Percentiles rank a stretch among this genome's conserved stretches.
Conservation (phyloP, 2,329 filamentous ascomycete genomes). For the Alternaria panax region DNA sequence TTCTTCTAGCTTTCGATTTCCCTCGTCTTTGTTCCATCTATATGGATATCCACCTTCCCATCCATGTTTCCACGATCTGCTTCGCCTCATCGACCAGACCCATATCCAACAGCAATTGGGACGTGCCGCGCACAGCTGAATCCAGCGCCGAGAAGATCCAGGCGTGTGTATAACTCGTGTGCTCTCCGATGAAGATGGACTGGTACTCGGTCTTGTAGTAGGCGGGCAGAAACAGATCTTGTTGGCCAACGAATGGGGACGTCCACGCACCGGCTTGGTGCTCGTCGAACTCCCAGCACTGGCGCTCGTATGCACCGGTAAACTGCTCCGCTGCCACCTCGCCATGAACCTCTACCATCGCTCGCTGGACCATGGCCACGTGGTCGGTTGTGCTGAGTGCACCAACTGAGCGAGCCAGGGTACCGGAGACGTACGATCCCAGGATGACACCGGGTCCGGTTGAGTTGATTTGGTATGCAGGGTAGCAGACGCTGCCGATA, state of each 20-base stretch:
- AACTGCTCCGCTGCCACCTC: constrained; percentile 66
- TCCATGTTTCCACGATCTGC: constrained; percentile 68
- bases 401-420: constrained; percentile 55
- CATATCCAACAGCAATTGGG: constrained; percentile 69
- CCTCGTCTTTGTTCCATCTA: constrained; percentile 13
- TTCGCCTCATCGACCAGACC: constrained; percentile 76
- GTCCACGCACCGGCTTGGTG: constrained; percentile 70
- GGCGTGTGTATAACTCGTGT: constrained; percentile 67
- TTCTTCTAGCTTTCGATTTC: background rate
- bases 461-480: constrained; percentile 70
- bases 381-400: constrained; percentile 66
- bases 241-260: constrained; percentile 67
- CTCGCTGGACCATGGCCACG: constrained; percentile 67
- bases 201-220: constrained; percentile 74
- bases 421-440: constrained; percentile 63
- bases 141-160: constrained; percentile 74
- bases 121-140: constrained; percentile 69
- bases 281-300: constrained; percentile 71
- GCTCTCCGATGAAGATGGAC: constrained; percentile 66
- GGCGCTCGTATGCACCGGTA: constrained; percentile 69
- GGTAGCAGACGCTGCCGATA: constrained; percentile 70
- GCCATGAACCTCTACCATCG: constrained; percentile 74
- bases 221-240: constrained; percentile 74
- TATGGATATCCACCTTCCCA: constrained; percentile 68
- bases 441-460: constrained; percentile 69